Percentiles rank a stretch among this genome's conserved stretches.
These are phyloP conservation scores for Xylaria palmicola DNA, from an alignment of 495 filamentous ascomycete genomes.

Conservation along the genomic window DNA sequence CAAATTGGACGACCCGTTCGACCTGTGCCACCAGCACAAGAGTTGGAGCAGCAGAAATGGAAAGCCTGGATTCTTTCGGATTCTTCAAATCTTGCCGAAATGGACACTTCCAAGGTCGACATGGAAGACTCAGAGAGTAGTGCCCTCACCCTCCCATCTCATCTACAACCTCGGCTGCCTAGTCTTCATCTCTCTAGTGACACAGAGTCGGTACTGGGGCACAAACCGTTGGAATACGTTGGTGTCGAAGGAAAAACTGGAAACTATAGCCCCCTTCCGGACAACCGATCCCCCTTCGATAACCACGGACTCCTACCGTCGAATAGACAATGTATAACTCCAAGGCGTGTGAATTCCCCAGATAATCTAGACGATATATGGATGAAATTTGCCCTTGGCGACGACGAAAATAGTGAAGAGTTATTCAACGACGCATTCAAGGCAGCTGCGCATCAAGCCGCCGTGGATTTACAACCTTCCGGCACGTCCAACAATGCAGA, in stretches of 20 bases:
- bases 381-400: slow-evolving; percentile 41
- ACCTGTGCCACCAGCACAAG: slow-evolving; percentile 20
- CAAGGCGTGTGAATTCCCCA: not conserved
- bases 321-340: not conserved
- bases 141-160: slow-evolving; percentile 20
- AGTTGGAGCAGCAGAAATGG: slow-evolving; percentile 24
- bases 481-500: slow-evolving; percentile 14
- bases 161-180: slow-evolving; percentile 22
- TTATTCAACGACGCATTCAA: slow-evolving; percentile 30
- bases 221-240: not conserved
- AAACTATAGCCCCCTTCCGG: not conserved
- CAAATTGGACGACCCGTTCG: slow-evolving; percentile 20
- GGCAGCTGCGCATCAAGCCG: slow-evolving; percentile 39
- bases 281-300: too few species aligned
- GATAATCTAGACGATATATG: slow-evolving; percentile 31
- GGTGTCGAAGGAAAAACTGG: not conserved
- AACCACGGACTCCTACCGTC: not conserved
- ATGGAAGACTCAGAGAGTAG: slow-evolving; percentile 6
- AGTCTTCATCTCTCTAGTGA: slow-evolving; percentile 25
- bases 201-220: not conserved
- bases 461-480: slow-evolving; percentile 27
- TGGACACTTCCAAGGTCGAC: not conserved
- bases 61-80: slow-evolving; percentile 11
- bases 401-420: slow-evolving; percentile 32
- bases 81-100: not conserved